These are phyloP conservation scores for Metroxylon sagu DNA, from an alignment of 176 grass and related monocot species.

Conservation along the genomic window DNA sequence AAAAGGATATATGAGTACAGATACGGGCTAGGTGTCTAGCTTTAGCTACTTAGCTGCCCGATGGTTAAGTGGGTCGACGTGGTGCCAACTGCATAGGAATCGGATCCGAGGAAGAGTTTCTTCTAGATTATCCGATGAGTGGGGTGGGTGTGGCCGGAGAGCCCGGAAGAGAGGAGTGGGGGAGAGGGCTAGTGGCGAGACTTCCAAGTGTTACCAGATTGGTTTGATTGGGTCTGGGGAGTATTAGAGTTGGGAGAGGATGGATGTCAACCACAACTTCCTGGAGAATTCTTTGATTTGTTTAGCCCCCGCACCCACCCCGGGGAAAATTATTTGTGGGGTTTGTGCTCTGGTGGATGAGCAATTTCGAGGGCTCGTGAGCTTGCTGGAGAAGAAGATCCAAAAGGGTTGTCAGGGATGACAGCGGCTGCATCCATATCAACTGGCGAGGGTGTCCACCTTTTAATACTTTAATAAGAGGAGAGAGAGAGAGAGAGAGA, in stretches of 20 bases:
- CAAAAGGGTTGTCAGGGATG: constrained; percentile 18
- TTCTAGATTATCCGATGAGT: neutral
- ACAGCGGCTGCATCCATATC: constrained; percentile 40
- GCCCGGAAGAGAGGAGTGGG: constrained; percentile 3
- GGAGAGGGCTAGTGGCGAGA: constrained; percentile 2
- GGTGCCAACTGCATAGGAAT: no score
- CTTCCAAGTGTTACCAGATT: neutral
- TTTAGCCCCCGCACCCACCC: constrained; percentile 11
- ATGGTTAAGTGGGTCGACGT: no score
- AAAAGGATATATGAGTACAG: constrained; percentile 4
- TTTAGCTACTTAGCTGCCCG: neutral
- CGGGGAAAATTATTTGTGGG: constrained; percentile 38
- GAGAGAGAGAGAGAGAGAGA: no score
- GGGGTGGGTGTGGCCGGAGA: constrained; percentile 12
- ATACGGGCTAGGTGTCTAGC: neutral
- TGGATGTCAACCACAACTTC: constrained; percentile 71
- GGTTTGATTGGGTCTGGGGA: constrained; percentile 37
- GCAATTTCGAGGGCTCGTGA: constrained; percentile 36
- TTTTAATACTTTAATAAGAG: no score
- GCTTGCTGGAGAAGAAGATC: constrained; percentile 29
- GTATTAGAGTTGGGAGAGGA: constrained; percentile 39
- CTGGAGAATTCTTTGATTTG: constrained; percentile 46
- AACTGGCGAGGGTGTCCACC: no score
- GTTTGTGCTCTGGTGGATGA: constrained; percentile 40
- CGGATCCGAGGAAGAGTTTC: constrained; percentile 1